Evolutionary conservation across 1,284 basidiomycete species (phyloP), one percentile per base, ranked within the genome.

Genomic region (Trichosporon sp.): DNA sequence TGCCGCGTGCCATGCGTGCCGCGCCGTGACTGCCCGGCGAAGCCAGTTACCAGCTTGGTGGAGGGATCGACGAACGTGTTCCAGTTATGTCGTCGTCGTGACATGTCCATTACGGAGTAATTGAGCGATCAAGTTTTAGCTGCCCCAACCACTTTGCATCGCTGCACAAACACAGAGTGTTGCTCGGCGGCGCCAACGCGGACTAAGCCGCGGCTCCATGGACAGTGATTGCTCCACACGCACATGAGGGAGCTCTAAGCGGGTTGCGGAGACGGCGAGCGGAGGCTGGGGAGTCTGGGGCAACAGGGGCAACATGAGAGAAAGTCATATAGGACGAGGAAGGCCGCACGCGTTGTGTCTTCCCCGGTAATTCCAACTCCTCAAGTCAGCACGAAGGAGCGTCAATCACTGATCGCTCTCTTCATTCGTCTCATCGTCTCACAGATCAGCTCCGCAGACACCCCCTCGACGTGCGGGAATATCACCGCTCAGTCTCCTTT

Each of bases 61-160:
- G 59, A 63, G 59, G 38, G 59, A 63, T 63, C 59, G 59, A 63
- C 59, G 59, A 63, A 63, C 59, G 59, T 63, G 59, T 63, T n/a
- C 59, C 59, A 63, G 14, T n/a, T 35, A 4, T 32, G 12, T 21
- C 21, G 51, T 54, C 21, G n/a, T 54, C 51, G 51, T 54, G 59
- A 63, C 59, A 63, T 21, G 43, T 63, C 59, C 59, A 63, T n/a
- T 32, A 63, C 59, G 59, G 59, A 35, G 59, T 63, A 63, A 63
- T 63, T 63, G 32, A 35, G 32, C 31, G 31, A 63, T 35, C 31
- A 32, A 11, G 59, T 54, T 54, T 54, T 35, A 63, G 59, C 59
- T 63, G 59, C 59, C 59, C 59, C 59, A 63, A 63, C 31, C 59
- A n/a, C 32, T 63, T n/a, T 4, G 6, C 14, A 12, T 3, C n/a